Percentiles rank a stretch among this genome's conserved stretches.
phyloP scores from a whole-genome alignment of 108 stramenopile genomes.

The Discostella pseudostelligera region DNA sequence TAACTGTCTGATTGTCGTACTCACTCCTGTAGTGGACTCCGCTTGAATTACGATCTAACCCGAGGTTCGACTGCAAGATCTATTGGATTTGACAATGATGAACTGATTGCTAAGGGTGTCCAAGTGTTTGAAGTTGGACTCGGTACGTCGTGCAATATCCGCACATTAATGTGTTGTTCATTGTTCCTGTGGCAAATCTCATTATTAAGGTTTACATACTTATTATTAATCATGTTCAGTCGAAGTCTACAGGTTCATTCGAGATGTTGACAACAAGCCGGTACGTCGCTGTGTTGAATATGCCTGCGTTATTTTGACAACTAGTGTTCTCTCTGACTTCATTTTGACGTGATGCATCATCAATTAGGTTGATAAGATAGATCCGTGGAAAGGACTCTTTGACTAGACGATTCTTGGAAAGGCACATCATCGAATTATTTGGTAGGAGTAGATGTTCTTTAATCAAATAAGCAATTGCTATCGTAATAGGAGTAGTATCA shows the following conservation, averaged over 20 bases:
- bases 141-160: background rate
- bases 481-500: no score
- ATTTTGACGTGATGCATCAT: background rate
- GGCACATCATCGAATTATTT: no score
- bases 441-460: no score
- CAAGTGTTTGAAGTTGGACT: conserved; percentile 49
- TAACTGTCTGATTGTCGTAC: no score
- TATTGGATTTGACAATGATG: conserved; percentile 42
- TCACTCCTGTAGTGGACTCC: conserved; percentile 18
- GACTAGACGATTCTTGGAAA: conserved; percentile 3
- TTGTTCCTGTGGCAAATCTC: background rate
- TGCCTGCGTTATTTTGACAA: background rate
- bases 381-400: conserved; percentile 42
- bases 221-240: conserved; percentile 12
- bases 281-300: conserved; percentile 2
- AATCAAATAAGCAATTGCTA: no score
- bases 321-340: background rate
- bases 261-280: conserved; percentile 47
- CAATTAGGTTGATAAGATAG: conserved; percentile 29
- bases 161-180: background rate
- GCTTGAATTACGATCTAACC: conserved; percentile 49
- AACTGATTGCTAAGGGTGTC: conserved; percentile 36
- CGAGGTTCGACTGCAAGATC: conserved; percentile 40
- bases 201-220: background rate
- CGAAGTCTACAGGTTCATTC: conserved; percentile 45